Evolutionary conservation across 2,329 filamentous ascomycete species (phyloP), one percentile per base, ranked within the genome.

Genomic region (Fusarium coicis): DNA sequence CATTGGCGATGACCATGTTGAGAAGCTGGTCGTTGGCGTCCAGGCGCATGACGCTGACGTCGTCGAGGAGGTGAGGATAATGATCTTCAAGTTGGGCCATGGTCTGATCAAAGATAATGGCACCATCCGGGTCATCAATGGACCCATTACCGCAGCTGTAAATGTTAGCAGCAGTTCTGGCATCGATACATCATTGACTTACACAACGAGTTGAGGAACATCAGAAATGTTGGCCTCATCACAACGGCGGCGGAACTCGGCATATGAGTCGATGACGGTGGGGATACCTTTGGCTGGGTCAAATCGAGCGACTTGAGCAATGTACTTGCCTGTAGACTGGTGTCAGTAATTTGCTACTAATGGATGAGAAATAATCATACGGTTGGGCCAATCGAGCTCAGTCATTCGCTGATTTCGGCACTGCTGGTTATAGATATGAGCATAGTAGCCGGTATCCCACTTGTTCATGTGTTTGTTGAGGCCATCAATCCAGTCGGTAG

Each of bases 261-360:
- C 92, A 72, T 95, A 96, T 2, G 92, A 88, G 70, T 93, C 90
- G 63, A 96, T 88, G 12, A 95, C 92, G 57, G 93, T 92, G 1
- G 92, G 90, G 46, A 96, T 94, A 14, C 93, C 93, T 83, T 96
- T 96, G 52, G 93, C 90, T 0, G 93, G 93, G 74, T 96, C 93
- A 79, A 96, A 96, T 26, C 93, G 91, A 4, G 93, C 93, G 32
- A 96, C 89, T 79, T 96, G 93, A 10, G 92, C 87, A 74, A 96
- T 93, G 80, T 95, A 96, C 78, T 91, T 88, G 73, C 91, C 87
- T 80, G 43, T 10, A 53, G 18, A 23, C 49, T 8, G 85, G 3
- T 4, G 64, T 63, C 52, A 65, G 66, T 40, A 23, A 9, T 40
- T 28, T 32, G 15, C 23, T 26, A 8, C 7, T 10, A 28, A 21